Evolutionary conservation across 169 alveolate genomes (phyloP), one percentile per base, ranked within the genome.

Genomic region (Plasmodium vivax): DNA sequence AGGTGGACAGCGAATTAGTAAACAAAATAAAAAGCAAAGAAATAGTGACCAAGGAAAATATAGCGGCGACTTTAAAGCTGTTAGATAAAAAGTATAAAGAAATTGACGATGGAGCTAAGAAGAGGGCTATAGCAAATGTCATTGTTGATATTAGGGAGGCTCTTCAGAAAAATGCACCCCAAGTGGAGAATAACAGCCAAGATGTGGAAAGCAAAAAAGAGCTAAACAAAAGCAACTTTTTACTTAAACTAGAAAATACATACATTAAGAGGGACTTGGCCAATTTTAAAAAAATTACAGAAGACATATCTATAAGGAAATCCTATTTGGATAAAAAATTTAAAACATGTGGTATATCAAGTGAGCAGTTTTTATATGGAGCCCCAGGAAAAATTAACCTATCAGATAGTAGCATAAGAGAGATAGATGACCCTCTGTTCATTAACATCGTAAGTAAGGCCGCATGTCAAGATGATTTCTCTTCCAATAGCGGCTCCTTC

Each of bases 211-310:
- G 16, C 36, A 85, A 23, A 36, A 85, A 74, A 75, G 62, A 74
- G 68, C 68, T 79, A 68, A 58, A 56, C 34, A 90, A 80, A 30
- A 90, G 41, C 2, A 68, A 32, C 83, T 80, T 90, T 38, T 62
- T 90, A 71, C 54, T 90, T 80, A 80, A 90, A 79, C 30, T 90
- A 54, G 91, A 90, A 62, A 90, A 90, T 80, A 56, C 83, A 27
- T 90, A 41, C 27, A 79, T 45, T 1, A 90, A 90, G 82, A 79
- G 83, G 45, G 94, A 90, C 71, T 62, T 90, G 14, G 82, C 72
- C 8, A 90, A 90, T 79, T 90, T 79, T 43, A 90, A 90, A 43
- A 79, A 47, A 80, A 80, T 80, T 41, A 73, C 34, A 5, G 77
- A 90, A 14, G 84, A 58, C 51, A 90, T 90, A 41, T 16, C 34